Percentiles rank a stretch among this genome's conserved stretches.
Evolutionary conservation across 345 rosid genomes (phyloP).

Genomic region (Eucalyptus viminalis): DNA sequence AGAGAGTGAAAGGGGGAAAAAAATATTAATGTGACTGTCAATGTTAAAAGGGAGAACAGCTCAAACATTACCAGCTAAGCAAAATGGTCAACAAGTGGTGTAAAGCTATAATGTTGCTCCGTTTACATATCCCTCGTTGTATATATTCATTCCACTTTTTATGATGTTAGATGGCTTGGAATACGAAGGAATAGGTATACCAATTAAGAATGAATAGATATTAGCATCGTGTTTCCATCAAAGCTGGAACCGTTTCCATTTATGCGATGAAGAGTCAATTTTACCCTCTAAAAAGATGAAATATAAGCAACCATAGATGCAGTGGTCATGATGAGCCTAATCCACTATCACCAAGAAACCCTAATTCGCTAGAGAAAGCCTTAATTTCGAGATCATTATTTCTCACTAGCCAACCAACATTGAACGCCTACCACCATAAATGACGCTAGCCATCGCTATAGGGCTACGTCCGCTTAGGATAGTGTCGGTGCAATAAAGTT

Average conservation of each 20-base stretch:
- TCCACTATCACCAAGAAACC: not conserved
- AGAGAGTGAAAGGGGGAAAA: not conserved
- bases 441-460: not conserved
- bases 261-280: not conserved
- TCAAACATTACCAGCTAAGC: not conserved
- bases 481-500: not conserved
- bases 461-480: not conserved
- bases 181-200: not conserved
- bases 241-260: not conserved
- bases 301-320: not conserved
- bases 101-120: not conserved
- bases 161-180: not conserved
- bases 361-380: not conserved
- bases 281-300: not conserved
- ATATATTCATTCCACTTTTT: not conserved
- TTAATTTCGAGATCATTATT: not conserved
- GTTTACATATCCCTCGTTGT: not conserved
- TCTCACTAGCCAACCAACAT: not conserved
- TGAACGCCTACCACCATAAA: not conserved
- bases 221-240: not conserved
- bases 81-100: not conserved
- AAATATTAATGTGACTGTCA: not conserved
- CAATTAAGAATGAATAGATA: not conserved
- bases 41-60: not conserved
- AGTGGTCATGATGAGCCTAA: not conserved